Conservation (phyloP, 805 yeast genomes). For the Scheffersomyces coipomensis region DNA sequence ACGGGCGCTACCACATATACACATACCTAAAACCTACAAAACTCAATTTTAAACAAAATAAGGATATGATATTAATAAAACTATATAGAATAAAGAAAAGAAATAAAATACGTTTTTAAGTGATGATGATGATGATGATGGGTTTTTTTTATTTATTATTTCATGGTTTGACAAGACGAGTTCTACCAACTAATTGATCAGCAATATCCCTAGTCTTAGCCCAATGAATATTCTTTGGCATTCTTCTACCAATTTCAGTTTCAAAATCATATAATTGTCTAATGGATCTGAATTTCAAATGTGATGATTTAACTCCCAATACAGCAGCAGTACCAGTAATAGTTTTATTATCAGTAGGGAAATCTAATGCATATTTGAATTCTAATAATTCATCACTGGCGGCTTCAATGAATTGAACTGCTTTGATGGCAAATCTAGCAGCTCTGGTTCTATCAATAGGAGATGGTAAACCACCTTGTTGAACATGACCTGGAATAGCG, state of each 20-base stretch:
- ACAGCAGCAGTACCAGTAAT: conserved; percentile 65
- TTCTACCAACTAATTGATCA: conserved; percentile 80
- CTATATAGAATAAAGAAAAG: no score
- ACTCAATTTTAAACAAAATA: no score
- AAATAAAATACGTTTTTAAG: no score
- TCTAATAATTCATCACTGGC: conserved; percentile 16
- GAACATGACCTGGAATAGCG: conserved; percentile 97
- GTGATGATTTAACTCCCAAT: conserved; percentile 78
- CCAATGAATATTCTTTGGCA: conserved; percentile 92
- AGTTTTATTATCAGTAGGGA: conserved; percentile 29
- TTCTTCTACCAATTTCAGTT: conserved; percentile 75
- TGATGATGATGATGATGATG: no score
- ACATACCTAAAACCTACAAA: no score
- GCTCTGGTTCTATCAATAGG: conserved; percentile 92
- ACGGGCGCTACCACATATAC: no score
- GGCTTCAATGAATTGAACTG: conserved; percentile 84
- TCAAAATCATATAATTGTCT: conserved; percentile 81
- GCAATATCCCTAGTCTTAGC: conserved; percentile 68
- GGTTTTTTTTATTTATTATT: no score
- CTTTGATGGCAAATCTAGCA: conserved; percentile 84
- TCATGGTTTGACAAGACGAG: conserved; percentile 13
- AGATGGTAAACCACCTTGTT: conserved; percentile 95
- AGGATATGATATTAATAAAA: no score
- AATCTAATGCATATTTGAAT: conserved; percentile 26
- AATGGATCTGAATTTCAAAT: conserved; percentile 70